Evolutionary conservation across 805 yeast species (phyloP), one percentile per base, ranked within the genome.

Genomic region (Suhomyces tanzawaensis): DNA sequence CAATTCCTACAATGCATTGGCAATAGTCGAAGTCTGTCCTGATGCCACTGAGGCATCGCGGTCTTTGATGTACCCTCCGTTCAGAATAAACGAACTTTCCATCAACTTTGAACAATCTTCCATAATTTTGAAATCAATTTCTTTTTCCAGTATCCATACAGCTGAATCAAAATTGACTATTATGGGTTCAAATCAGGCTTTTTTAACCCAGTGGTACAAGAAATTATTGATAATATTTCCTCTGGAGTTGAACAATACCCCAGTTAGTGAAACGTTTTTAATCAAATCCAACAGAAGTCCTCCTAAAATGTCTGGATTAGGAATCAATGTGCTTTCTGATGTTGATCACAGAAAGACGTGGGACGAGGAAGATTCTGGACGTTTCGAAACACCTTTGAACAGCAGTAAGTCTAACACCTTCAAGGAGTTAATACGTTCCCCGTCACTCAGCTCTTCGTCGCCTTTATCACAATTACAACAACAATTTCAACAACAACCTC

Each of bases 21-120:
- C 72, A 5, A 50, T 69, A 11, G 46, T 68, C 13, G 18, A 27
- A 27, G 34, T 45, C 51, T 3, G 40, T 58, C 13, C 24, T 25
- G 18, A 32, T 7, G n/a, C 34, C 9, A 56, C 58, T 6, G 29
- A 33, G n/a, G 29, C 37, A 4, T 41, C 60, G 1, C 51, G 73
- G 19, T 57, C 63, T 7, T 58, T 69, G 23, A 38, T 69, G 44
- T 68, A 50, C 44, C 73, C 74, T 7, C 74, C 74, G 1, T 68
- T 69, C 45, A 44, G 74, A 34, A 45, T 64, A 35, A 64, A 65
- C 41, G 71, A 66, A 38, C 49, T 65, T 15, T 47, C 62, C 11
- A 48, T 63, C 34, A 34, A 51, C 19, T 43, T 44, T 24, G 37
- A 49, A 7, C 23, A 40, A 19, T 18, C 41, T 3, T 13, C 19